Conservation (phyloP, 495 filamentous ascomycete species). For the Paragyromitra xinjiangensis region DNA sequence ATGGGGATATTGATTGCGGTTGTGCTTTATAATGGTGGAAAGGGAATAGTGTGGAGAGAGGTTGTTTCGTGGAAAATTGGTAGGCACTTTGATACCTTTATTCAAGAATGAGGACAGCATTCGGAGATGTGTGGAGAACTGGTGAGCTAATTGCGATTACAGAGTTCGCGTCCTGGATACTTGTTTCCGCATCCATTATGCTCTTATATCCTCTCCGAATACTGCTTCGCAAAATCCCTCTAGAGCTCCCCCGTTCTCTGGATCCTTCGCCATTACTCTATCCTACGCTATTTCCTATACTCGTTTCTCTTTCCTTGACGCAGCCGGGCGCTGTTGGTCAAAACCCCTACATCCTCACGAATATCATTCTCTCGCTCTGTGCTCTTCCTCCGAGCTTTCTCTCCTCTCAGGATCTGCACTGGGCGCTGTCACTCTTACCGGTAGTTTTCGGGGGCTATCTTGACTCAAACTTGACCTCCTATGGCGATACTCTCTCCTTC, state of each 20-base stretch:
- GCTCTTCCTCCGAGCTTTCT: slow-evolving; percentile 78
- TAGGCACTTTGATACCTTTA: background rate
- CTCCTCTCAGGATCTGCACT: slow-evolving; percentile 66
- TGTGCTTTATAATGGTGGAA: slow-evolving; percentile 40
- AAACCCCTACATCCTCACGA: slow-evolving; percentile 68
- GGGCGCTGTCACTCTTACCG: slow-evolving; percentile 77
- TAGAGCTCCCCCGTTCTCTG: slow-evolving; percentile 64
- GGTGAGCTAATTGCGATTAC: background rate
- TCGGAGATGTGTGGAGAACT: slow-evolving; percentile 1
- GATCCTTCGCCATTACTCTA: slow-evolving; percentile 93
- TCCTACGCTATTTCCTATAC: slow-evolving; percentile 76
- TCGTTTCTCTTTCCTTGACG: slow-evolving; percentile 80
- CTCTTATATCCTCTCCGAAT: slow-evolving; percentile 50
- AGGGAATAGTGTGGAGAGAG: slow-evolving; percentile 52
- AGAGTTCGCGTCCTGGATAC: slow-evolving; percentile 48
- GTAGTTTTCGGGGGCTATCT: slow-evolving; percentile 69
- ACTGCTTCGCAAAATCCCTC: slow-evolving; percentile 31
- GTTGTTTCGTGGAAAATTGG: slow-evolving; percentile 49
- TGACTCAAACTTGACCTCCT: slow-evolving; percentile 33
- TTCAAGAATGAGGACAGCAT: background rate
- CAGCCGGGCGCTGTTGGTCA: slow-evolving; percentile 63
- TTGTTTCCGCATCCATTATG: slow-evolving; percentile 34
- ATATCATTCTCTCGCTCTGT: slow-evolving; percentile 80
- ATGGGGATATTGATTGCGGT: slow-evolving; percentile 52
- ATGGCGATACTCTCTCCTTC: slow-evolving; percentile 34